These are phyloP conservation scores for Alternaria metachromatica DNA, from an alignment of 2,329 filamentous ascomycete genomes.

Conservation along the genomic window DNA sequence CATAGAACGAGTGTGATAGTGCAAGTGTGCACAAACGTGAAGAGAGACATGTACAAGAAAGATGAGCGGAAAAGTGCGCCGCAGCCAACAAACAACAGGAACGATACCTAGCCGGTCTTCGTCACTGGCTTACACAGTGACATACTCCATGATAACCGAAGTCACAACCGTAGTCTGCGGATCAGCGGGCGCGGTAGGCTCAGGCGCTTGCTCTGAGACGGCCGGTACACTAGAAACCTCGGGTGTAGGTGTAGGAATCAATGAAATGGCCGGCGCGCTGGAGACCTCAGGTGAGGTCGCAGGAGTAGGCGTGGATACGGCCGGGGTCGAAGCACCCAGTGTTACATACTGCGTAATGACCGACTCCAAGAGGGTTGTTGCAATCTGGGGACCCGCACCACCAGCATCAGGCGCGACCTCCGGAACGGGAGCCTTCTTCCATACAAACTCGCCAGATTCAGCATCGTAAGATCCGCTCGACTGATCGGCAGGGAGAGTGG, in stretches of 20 bases:
- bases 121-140: constrained; percentile 8
- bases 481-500: constrained; percentile 13
- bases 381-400: background rate
- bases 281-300: background rate
- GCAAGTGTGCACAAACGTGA: background rate
- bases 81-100: background rate
- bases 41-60: background rate
- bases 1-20: background rate
- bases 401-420: constrained; percentile 1
- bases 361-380: constrained; percentile 3
- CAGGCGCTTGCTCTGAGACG: background rate
- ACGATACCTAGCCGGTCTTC: background rate
- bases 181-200: constrained; percentile 5
- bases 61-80: background rate
- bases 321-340: background rate
- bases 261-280: background rate
- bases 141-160: constrained; percentile 23
- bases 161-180: constrained; percentile 22
- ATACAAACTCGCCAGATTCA: constrained; percentile 16
- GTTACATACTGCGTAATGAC: constrained; percentile 15
- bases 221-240: background rate
- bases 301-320: background rate
- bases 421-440: constrained; percentile 24
- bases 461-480: constrained; percentile 20
- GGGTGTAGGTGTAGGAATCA: background rate